Evolutionary conservation across 208 protist species (phyloP), one percentile per base, ranked within the genome.

Genomic region (Tritrichomonas musculus): DNA sequence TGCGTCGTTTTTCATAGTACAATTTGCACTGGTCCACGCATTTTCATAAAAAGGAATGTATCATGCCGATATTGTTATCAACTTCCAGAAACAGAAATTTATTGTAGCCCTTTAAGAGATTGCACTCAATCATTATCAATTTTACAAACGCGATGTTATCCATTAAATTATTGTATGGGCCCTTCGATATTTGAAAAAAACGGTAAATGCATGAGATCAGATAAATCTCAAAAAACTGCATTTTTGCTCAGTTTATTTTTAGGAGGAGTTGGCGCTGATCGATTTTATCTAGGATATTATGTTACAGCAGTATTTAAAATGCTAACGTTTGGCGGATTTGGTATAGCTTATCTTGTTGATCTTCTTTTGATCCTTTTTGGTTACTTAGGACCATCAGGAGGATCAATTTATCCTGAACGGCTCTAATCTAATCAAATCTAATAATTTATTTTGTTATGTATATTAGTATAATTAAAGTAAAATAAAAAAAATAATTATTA

Each of bases 221-320:
- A 88, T 57, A 53, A 60, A 88, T 88, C 77, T 20, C 41, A 60
- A 33, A 88, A 53, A 57, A 88, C 77, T 9, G 77, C 77, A 57
- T 88, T 88, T 39, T n/a, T 88, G 20, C n/a, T 88, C 14, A 55
- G 41, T 57, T 27, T 88, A 0, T 88, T 88, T 36, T 88, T 88
- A 11, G 77, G 77, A 20, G 77, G 41, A 17, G 33, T 88, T 57
- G 77, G 27, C 8, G 47, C 47, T 20, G 77, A 88, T 88, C 33
- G 77, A 57, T 88, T 88, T 49, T 88, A 88, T 60, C 30, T 88
- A 14, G 77, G 77, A 25, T 57, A 88, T 49, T 53, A 57, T 27
- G 22, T 88, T 13, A 53, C 47, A 47, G 77, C 47, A 0, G 77
- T 88, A 2, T 88, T 88, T 36, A 88, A 88, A 39, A 47, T 44